Evolutionary conservation across 495 filamentous ascomycete species (phyloP).

Genomic region (Neohortaea acidophila): DNA sequence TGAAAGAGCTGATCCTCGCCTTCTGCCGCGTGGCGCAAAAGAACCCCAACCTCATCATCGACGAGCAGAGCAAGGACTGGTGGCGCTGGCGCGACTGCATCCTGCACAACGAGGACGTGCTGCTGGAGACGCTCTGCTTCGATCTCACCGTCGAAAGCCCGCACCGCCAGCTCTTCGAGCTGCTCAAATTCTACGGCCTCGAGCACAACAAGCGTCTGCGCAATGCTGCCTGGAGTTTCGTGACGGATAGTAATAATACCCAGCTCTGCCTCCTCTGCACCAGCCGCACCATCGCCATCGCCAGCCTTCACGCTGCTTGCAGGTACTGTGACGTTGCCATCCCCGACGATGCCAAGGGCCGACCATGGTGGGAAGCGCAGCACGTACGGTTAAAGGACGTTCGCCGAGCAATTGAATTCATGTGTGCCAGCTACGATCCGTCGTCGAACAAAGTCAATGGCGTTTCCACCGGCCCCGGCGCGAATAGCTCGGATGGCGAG

Average conservation of each 20-base stretch:
- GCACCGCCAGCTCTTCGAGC: constrained; percentile 64
- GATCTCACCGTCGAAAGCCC: constrained; percentile 79
- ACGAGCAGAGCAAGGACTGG: constrained; percentile 91
- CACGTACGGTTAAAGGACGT: constrained; percentile 47
- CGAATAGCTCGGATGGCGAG: constrained; percentile 14
- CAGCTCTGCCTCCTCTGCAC: constrained; percentile 70
- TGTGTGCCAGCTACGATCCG: constrained; percentile 61
- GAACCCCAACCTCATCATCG: constrained; percentile 66
- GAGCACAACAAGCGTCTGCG: constrained; percentile 61
- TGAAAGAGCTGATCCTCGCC: constrained; percentile 79
- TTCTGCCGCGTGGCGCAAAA: constrained; percentile 93
- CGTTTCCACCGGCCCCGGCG: neutral
- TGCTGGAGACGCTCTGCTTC: constrained; percentile 86
- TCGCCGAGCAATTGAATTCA: constrained; percentile 47
- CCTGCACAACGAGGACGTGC: constrained; percentile 71
- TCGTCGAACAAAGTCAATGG: constrained; percentile 34
- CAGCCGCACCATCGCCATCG: constrained; percentile 64
- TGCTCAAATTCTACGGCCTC: constrained; percentile 50
- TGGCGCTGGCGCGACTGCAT: constrained; percentile 95
- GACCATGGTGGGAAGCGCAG: constrained; percentile 74
- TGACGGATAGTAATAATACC: constrained; percentile 77
- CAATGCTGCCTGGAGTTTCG: constrained; percentile 77
- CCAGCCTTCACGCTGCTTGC: constrained; percentile 71
- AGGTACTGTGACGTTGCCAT: constrained; percentile 53
- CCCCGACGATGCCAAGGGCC: constrained; percentile 53